Evolutionary conservation across 352 stramenopile species (phyloP), one percentile per base, ranked within the genome.

Genomic region (Phytopythium cucurbitacearum): DNA sequence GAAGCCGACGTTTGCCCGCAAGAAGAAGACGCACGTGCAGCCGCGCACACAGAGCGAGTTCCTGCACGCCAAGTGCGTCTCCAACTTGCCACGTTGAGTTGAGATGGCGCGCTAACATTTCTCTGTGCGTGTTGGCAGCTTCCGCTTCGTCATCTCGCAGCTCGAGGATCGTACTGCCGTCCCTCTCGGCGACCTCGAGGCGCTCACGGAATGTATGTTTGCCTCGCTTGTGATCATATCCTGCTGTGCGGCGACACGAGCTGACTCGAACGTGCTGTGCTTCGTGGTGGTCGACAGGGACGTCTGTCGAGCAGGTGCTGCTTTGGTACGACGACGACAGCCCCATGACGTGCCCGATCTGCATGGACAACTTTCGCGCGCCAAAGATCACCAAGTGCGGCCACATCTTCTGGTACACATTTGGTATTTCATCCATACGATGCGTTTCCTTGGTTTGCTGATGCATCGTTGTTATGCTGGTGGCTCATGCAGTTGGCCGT

Each of bases 371-470:
- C 48, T 85, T 90, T 37, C 80, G 77, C 15, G 80, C 77, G 9
- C 84, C 84, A 7, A 94, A 92, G 67, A 94, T 92, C 56, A 94
- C 84, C 58, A 87, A 89, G 46, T 94, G 84, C 55, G 84, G 84
- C 34, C 84, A 94, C 56, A 87, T 89, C 28, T 94, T 91, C 47
- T 94, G 84, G 84, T 94, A 54, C 38, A 60, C 41, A 48, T 11
- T 4, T 36, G 12, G 4, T 8, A 7, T 10, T 11, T 59, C 6
- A 3, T 49, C n/a, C 41, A 43, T 48, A 1, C 42, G n/a, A 52
- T 38, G 7, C 13, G 28, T 49, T 49, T 5, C n/a, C 40, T 41
- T 48, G 0, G 21, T 28, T 28, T 38, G 12, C 33, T 62, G 45
- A 61, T 40, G 3, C 4, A 16, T 35, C 40, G 33, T 8, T 5